A percentile compares a stretch with the other conserved stretches of the same genome.
phyloP scores from a whole-genome alignment of 495 filamentous ascomycete genomes.

The Haplographium delicatum region DNA sequence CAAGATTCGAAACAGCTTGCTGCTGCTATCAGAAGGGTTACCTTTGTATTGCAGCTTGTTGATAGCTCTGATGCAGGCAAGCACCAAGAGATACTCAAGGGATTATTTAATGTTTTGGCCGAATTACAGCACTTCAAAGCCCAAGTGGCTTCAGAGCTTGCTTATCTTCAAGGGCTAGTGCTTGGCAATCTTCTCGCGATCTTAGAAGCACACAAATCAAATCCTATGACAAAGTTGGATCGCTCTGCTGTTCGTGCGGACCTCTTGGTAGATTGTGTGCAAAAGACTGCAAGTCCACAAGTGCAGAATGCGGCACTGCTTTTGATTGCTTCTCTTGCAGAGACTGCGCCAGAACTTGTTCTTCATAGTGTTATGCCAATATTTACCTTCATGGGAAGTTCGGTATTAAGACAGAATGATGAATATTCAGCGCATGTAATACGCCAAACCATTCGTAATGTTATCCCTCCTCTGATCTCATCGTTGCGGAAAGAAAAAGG shows the following conservation, averaged over 20 bases:
- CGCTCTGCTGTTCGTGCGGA: slow-evolving; percentile 73
- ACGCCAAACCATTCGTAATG: slow-evolving; percentile 78
- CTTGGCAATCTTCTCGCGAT: slow-evolving; percentile 73
- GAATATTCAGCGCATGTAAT: slow-evolving; percentile 95
- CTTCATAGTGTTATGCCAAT: slow-evolving; percentile 98
- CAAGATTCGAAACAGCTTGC: slow-evolving; percentile 46
- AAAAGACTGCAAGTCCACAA: slow-evolving; percentile 78
- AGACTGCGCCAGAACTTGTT: slow-evolving; percentile 78
- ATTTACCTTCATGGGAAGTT: slow-evolving; percentile 94
- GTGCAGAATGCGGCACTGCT: slow-evolving; percentile 89
- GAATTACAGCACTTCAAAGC: slow-evolving; percentile 76
- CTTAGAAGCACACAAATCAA: slow-evolving; percentile 63
- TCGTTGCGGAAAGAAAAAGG: slow-evolving; percentile 75
- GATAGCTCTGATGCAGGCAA: slow-evolving; percentile 67
- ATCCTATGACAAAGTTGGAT: slow-evolving; percentile 59
- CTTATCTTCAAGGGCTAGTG: slow-evolving; percentile 77
- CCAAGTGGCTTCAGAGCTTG: slow-evolving; percentile 67
- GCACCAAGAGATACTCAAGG: slow-evolving; percentile 66
- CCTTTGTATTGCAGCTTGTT: slow-evolving; percentile 82
- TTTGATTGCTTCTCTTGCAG: slow-evolving; percentile 77
- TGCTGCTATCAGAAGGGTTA: slow-evolving; percentile 63
- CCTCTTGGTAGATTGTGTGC: slow-evolving; percentile 84
- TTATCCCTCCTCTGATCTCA: slow-evolving; percentile 85
- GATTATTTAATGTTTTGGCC: slow-evolving; percentile 75
- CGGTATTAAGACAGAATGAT: slow-evolving; percentile 81